Base-by-base conservation (phyloP, 768 basidiomycete species). In the Chalciporus chontae region DNA sequence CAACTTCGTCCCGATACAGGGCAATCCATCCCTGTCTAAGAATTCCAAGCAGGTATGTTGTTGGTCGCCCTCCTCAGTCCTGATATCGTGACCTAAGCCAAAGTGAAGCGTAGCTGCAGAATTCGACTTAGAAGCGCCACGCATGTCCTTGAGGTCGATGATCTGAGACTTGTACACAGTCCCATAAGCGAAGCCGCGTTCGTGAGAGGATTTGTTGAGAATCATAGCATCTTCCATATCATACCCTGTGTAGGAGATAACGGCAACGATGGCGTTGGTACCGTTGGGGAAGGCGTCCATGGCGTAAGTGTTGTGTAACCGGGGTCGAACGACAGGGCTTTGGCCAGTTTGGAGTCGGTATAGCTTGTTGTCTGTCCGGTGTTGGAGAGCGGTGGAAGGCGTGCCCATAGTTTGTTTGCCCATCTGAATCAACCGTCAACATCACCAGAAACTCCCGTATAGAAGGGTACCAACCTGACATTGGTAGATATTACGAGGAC, bases 201-300 rank as follows among this genome's bases (percentile, higher is more conserved):
- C 96, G 65, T 99, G 94, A 3, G 93, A 87, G 1, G 94, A 98
- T 71, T 99, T 99, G 70, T 99, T 99, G 45, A 99, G 73, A 58
- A 99, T 99, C 96, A 99, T 99, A 57, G 96, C 96, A 61, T 99
- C 96, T 72, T 99, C 96, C 96, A 99, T 99, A 68, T 99, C 96
- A 70, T 99, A 99, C 4, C 96, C 96, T 4, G 96, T 99, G 66
- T 99, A 99, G 1, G 96, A 99, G 60, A 99, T 98, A 63, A 99
- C 96, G n/a, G 96, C 96, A 43, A 99, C 96, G 52, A 99, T 77
- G 17, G 96, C 96, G 68, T 99, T 99, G 40, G 89, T 97, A 14
- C 96, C 96, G 60, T 94, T 98, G 2, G 96, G 96, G 79, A 94
- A 99, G 27, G 90, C 83, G 69, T 99, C 96, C 89, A 99, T 96